A percentile compares a stretch with the other conserved stretches of the same genome.
phyloP scores from a whole-genome alignment of 495 filamentous ascomycete species.

The Penicillium bovifimosum region DNA sequence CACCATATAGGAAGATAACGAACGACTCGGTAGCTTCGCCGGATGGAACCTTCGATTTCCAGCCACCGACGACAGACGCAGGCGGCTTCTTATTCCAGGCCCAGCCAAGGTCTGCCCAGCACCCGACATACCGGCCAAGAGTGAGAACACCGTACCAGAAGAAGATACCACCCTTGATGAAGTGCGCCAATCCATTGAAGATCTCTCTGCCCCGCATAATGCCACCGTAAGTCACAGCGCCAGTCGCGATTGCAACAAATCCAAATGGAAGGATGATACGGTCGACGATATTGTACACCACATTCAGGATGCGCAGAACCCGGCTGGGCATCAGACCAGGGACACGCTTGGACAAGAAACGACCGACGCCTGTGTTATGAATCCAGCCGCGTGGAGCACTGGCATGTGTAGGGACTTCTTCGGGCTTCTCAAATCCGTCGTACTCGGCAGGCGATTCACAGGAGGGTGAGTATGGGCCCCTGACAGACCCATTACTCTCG shows the following conservation, averaged over 20 bases:
- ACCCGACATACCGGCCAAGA: conserved; percentile 83
- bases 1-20: conserved; percentile 83
- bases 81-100: conserved; percentile 86
- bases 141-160: conserved; percentile 87
- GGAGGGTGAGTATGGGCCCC: conserved; percentile 56
- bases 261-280: conserved; percentile 58
- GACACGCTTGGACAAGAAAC: conserved; percentile 42
- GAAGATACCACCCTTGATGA: conserved; percentile 96
- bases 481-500: conserved; percentile 61
- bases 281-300: conserved; percentile 57
- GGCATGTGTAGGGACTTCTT: conserved; percentile 36
- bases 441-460: conserved; percentile 51
- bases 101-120: conserved; percentile 90
- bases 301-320: conserved; percentile 50
- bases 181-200: conserved; percentile 88
- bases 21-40: conserved; percentile 86
- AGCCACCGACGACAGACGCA: conserved; percentile 50
- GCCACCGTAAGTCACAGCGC: conserved; percentile 64
- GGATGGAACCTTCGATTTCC: conserved; percentile 62
- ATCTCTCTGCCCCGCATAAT: conserved; percentile 58
- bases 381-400: conserved; percentile 40
- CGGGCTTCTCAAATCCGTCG: conserved; percentile 47
- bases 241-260: conserved; percentile 57
- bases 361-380: conserved; percentile 40
- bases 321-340: conserved; percentile 56